These are phyloP conservation scores for Orychophragmus violaceus DNA, from an alignment of 345 rosid genomes.

Conservation along the genomic window DNA sequence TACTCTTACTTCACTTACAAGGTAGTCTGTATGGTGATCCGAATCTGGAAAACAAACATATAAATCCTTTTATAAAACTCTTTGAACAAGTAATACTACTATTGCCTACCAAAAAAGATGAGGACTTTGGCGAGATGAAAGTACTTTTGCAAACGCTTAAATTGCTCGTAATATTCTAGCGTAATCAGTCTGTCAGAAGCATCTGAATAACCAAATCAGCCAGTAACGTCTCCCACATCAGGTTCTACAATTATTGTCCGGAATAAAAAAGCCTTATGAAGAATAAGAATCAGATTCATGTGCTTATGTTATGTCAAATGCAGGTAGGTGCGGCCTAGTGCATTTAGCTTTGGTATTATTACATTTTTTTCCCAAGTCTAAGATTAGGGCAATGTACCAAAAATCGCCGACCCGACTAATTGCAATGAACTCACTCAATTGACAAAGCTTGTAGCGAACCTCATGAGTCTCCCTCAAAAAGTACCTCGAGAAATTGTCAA, in stretches of 20 bases:
- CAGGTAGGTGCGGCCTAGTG: background rate
- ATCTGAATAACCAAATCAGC: slow-evolving; percentile 94
- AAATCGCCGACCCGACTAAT: slow-evolving; percentile 89
- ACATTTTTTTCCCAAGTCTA: background rate
- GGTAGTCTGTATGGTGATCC: slow-evolving; percentile 60
- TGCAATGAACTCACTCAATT: slow-evolving; percentile 14
- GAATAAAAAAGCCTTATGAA: background rate
- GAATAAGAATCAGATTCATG: background rate
- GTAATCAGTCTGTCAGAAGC: slow-evolving; percentile 95
- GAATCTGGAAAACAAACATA: slow-evolving; percentile 48
- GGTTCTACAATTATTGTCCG: slow-evolving; percentile 28
- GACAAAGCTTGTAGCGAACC: background rate
- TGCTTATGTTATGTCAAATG: background rate
- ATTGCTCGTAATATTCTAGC: slow-evolving; percentile 86
- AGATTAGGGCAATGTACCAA: slow-evolving; percentile 19
- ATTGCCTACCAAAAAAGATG: background rate
- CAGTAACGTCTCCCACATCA: slow-evolving; percentile 93
- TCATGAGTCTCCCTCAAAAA: background rate
- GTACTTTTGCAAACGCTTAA: slow-evolving; percentile 89
- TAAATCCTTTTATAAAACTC: background rate
- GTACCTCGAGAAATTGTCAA: slow-evolving; percentile 63
- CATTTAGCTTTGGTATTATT: background rate
- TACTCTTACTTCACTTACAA: slow-evolving; percentile 25
- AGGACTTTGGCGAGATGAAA: background rate
- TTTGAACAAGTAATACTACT: background rate